Base-by-base conservation (phyloP, 371 early-diverging fungal species). In the Lichtheimia ramosa region DNA sequence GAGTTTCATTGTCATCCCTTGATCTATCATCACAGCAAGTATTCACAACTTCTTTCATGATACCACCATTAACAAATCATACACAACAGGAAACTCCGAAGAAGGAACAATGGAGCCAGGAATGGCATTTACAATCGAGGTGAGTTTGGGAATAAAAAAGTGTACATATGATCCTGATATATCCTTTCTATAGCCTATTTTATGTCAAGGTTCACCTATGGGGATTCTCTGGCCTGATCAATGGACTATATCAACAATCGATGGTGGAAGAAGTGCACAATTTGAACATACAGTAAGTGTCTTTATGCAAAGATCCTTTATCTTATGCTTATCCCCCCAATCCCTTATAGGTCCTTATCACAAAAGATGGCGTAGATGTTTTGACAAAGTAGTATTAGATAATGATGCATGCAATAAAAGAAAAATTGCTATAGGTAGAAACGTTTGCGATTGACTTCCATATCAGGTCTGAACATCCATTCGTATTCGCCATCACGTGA, bases 401-500 rank as follows among this genome's bases (percentile, higher is more conserved):
- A 52, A 42, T 28, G 21, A 63, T 49, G 49, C 56, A 57, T 23
- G 39, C 54, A 40, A 40, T 48, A 24, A 51, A 23, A 20, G 57
- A 40, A 16, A 23, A 13, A 52, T 51, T 42, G 43, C 65, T 79
- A 92, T 66, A 92, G 69, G 80, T 91, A 93, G 83, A 93, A 91
- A 49, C 87, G 76, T 61, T 91, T 83, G 51, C 94, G 87, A 64
- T 91, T 92, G 7, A 91, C 91, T 69, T 92, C 93, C 87, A 92
- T 77, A 51, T 92, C 92, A 1, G 92, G 88, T 71, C 95, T 94
- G 69, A 90, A 92, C 62, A 91, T 78, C 96, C 96, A 98, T 74
- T 96, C 97, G 64, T 95, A 96, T 69, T 93, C 94, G 24, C 96
- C 96, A 59, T 89, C 85, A 24, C 92, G 86, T 49, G 97, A 90